Conservation (phyloP, 2,329 filamentous ascomycete genomes). For the Cladosporium colombiae region DNA sequence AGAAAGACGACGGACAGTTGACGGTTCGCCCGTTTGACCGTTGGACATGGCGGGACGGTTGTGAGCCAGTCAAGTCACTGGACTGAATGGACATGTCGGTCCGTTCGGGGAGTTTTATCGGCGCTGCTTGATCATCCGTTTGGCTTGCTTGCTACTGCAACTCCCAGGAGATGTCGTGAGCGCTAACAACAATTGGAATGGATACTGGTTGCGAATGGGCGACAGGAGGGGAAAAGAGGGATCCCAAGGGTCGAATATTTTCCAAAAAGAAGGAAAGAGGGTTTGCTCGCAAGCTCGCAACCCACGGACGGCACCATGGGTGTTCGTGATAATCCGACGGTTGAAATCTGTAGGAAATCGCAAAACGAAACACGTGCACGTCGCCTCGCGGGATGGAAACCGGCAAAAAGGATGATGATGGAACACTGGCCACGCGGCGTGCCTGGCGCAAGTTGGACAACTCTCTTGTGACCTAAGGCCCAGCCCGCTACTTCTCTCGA, state of each 20-base stretch:
- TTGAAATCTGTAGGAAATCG: too few relatives aligned
- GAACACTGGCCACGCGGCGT: not conserved
- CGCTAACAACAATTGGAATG: not conserved
- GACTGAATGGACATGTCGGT: slow-evolving; percentile 1
- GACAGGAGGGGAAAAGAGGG: not conserved
- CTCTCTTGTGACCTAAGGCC: not conserved
- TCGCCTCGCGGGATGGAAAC: not conserved
- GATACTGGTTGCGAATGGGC: not conserved
- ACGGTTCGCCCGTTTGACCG: not conserved
- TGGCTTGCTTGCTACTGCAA: not conserved
- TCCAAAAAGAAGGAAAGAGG: not conserved
- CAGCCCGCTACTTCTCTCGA: not conserved
- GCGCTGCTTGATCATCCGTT: too few relatives aligned
- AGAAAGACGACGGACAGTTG: not conserved
- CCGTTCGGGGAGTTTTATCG: not conserved
- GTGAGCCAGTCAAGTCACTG: not conserved
- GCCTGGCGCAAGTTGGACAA: not conserved
- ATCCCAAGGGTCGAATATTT: not conserved
- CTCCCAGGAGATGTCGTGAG: not conserved
- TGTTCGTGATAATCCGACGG: too few relatives aligned
- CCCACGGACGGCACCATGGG: not conserved
- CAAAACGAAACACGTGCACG: not conserved
- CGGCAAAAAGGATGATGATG: not conserved
- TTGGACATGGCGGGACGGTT: not conserved
- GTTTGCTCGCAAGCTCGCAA: not conserved